Evolutionary conservation across 768 basidiomycete species (phyloP), one percentile per base, ranked within the genome.

Genomic region (Boletus barrowsii): DNA sequence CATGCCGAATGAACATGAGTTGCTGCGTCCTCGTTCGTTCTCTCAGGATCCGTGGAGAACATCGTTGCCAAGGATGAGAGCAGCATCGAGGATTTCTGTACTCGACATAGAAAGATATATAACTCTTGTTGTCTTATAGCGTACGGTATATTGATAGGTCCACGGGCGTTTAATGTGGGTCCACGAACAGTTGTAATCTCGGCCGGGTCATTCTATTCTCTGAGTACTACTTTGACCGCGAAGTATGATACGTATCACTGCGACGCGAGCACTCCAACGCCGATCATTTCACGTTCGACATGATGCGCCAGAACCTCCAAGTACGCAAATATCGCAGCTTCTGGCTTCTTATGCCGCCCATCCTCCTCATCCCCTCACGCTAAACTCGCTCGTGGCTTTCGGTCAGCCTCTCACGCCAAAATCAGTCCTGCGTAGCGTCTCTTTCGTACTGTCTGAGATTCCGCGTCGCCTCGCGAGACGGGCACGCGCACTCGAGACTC

Each of bases 391-490:
- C 6, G 75, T 93, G 13, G 87, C 89, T 15, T 87, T 86, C 63
- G 90, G 87, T 24, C 82, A 81, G 41, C 88, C 91, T 40, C 75
- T 90, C 11, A 87, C 85, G 0, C 72, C 83, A 15, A 78, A 83
- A 22, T 90, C 89, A 20, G 75, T 92, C 3, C 72, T 93, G 5
- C 77, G 79, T 18, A 92, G 90, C n/a, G 88, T 86, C 4, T 76
- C 79, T 5, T 90, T 87, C 68, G 84, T 83, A 1, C 77, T 89
- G 14, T 78, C 83, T 3, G 90, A 93, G 68, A 83, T 93, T 15
- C 91, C 92, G 20, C 78, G 85, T 18, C 77, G 90, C 48, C 78
- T 93, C 32, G 89, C 88, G 2, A 82, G 80, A 53, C 84, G 90
- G 13, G 85, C 90, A 42, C 81, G 81, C 32, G 84, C 84, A 20